A percentile compares a stretch with the other conserved stretches of the same genome.
phyloP scores from a whole-genome alignment of 805 yeast genomes.

The Metschnikowia corniflorae region DNA sequence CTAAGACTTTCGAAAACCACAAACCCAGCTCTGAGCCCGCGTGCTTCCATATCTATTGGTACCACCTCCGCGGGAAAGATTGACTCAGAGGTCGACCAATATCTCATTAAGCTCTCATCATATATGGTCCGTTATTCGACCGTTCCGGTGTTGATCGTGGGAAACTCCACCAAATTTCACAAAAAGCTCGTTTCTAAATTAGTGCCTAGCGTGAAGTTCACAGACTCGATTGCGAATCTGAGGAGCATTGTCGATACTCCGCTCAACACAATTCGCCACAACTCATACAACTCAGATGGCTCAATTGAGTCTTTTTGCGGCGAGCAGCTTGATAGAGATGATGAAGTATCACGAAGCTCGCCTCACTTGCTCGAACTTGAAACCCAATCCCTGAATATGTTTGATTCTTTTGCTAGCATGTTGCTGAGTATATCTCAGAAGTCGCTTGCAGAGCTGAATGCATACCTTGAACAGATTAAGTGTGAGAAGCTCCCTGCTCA shows the following conservation, averaged over 20 bases:
- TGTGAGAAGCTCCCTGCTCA: slow-evolving; percentile 11
- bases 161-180: slow-evolving; percentile 24
- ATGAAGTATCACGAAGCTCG: slow-evolving; percentile 1
- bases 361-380: neutral
- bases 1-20: slow-evolving; percentile 21
- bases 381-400: neutral
- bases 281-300: slow-evolving; percentile 12
- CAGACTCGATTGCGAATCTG: slow-evolving; percentile 2
- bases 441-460: slow-evolving; percentile 26
- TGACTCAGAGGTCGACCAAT: slow-evolving; percentile 20
- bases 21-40: slow-evolving; percentile 2
- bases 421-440: slow-evolving; percentile 23
- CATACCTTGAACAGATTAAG: slow-evolving; percentile 22
- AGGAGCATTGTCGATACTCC: slow-evolving; percentile 6
- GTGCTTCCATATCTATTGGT: slow-evolving; percentile 7
- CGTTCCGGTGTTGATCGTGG: slow-evolving; percentile 38
- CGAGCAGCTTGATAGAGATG: slow-evolving; percentile 2
- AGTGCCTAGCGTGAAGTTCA: slow-evolving; percentile 14
- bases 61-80: slow-evolving; percentile 3
- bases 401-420: slow-evolving; percentile 22
- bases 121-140: slow-evolving; percentile 38
- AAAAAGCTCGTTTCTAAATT: slow-evolving; percentile 3
- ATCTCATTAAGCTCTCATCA: slow-evolving; percentile 34
- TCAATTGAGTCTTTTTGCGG: slow-evolving; percentile 20
- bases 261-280: slow-evolving; percentile 7